Conservation (phyloP, 345 rosid genomes). For the Xanthoceras sorbifolium region DNA sequence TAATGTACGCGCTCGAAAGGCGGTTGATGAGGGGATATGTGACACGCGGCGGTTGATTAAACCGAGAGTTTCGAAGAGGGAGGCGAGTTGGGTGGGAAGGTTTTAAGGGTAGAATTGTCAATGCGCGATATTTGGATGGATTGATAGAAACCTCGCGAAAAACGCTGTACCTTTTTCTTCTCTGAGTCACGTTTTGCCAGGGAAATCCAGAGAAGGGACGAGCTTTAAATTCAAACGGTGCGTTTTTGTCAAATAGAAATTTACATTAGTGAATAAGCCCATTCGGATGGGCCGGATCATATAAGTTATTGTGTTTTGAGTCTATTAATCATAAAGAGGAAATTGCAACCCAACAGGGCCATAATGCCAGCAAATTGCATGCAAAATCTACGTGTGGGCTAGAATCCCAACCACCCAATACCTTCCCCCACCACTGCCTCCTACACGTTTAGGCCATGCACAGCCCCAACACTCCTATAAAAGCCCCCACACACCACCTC, state of each 20-base stretch:
- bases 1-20: neutral
- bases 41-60: neutral
- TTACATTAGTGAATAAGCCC: too few relatives aligned
- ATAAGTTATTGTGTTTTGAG: neutral
- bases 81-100: neutral
- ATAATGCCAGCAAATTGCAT: conserved; percentile 21
- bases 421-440: neutral
- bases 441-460: conserved; percentile 39
- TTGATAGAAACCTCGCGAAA: neutral
- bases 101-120: conserved; percentile 12
- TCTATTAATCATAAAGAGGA: too few relatives aligned
- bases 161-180: neutral
- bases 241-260: too few relatives aligned
- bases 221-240: neutral
- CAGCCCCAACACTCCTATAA: conserved; percentile 8
- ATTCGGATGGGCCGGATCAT: too few relatives aligned
- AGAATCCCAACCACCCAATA: neutral
- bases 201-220: too few relatives aligned
- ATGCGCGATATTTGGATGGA: neutral
- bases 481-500: neutral
- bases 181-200: neutral
- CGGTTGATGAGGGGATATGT: neutral
- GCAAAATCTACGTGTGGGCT: conserved; percentile 4
- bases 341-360: too few relatives aligned
- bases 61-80: neutral